Conservation (phyloP, 176 grass and related monocot species). For the Chloris gayana region DNA sequence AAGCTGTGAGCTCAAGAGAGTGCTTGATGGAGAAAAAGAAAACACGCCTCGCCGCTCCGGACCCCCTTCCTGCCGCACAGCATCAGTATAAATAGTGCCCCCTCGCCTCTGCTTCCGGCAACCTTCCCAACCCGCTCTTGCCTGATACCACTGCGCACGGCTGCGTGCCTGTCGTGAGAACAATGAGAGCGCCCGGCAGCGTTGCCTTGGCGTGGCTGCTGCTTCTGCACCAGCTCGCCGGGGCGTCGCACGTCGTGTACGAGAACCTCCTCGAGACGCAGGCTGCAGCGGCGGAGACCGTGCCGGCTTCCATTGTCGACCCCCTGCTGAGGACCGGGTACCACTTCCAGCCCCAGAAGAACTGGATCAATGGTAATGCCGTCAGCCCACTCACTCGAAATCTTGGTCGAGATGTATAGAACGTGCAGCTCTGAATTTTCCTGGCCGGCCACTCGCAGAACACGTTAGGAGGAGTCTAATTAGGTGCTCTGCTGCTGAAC, state of each 20-base stretch:
- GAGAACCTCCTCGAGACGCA: slow-evolving; percentile 12
- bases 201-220: slow-evolving; percentile 42
- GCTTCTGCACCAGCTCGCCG: slow-evolving; percentile 48
- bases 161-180: background rate
- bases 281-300: background rate
- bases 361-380: slow-evolving; percentile 85
- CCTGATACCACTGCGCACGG: background rate
- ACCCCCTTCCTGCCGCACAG: background rate
- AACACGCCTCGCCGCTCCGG: background rate
- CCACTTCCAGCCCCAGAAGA: slow-evolving; percentile 68
- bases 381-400: background rate
- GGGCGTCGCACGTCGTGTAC: slow-evolving; percentile 58
- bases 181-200: slow-evolving; percentile 34
- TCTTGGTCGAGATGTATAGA: slow-evolving; percentile 1
- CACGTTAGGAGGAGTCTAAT: background rate
- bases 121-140: background rate
- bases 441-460: no score
- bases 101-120: slow-evolving; percentile 32
- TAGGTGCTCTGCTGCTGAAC: background rate
- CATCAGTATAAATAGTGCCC: slow-evolving; percentile 45
- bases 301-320: slow-evolving; percentile 49
- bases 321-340: slow-evolving; percentile 48
- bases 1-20: slow-evolving; percentile 19
- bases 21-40: background rate
- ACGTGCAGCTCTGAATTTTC: no score